phyloP scores from a whole-genome alignment of 805 yeast species.

The Candida caryicola region DNA sequence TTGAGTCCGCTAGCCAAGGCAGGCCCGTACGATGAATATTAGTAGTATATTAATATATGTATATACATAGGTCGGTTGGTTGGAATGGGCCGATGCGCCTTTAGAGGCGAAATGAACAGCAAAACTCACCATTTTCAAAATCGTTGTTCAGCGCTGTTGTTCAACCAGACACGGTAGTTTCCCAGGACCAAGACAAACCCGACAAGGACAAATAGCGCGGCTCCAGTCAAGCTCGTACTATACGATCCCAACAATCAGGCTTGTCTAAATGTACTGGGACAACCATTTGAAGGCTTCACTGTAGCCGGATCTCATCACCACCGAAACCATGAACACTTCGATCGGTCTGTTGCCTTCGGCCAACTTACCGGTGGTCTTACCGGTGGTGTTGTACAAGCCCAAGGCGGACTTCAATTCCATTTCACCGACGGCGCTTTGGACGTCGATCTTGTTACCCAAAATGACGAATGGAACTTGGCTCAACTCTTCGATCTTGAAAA shows the following conservation, averaged over 20 bases:
- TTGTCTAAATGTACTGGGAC: constrained; percentile 85
- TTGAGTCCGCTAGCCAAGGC: too few relatives aligned
- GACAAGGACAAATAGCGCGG: too few relatives aligned
- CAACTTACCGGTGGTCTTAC: constrained; percentile 66
- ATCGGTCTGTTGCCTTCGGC: constrained; percentile 82
- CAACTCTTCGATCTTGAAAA: constrained; percentile 90
- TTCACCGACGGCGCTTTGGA: constrained; percentile 91
- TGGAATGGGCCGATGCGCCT: too few relatives aligned
- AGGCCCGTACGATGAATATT: too few relatives aligned
- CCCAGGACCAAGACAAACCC: too few relatives aligned
- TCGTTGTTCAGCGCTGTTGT: too few relatives aligned
- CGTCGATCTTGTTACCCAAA: constrained; percentile 95
- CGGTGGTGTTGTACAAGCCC: constrained; percentile 86
- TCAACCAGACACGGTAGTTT: too few relatives aligned
- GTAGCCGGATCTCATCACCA: constrained; percentile 97
- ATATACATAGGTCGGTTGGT: not conserved
- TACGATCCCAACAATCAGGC: too few relatives aligned
- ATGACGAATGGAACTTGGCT: constrained; percentile 85
- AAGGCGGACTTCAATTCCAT: constrained; percentile 88
- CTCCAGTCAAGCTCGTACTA: too few relatives aligned
- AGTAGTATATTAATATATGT: not conserved
- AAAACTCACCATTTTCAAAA: too few relatives aligned
- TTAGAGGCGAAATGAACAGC: too few relatives aligned
- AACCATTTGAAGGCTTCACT: constrained; percentile 99
- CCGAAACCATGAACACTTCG: constrained; percentile 96